Percentiles rank a stretch among this genome's conserved stretches.
These are phyloP conservation scores for Colletotrichum filicis DNA, from an alignment of 2,329 filamentous ascomycete genomes.

Conservation along the genomic window DNA sequence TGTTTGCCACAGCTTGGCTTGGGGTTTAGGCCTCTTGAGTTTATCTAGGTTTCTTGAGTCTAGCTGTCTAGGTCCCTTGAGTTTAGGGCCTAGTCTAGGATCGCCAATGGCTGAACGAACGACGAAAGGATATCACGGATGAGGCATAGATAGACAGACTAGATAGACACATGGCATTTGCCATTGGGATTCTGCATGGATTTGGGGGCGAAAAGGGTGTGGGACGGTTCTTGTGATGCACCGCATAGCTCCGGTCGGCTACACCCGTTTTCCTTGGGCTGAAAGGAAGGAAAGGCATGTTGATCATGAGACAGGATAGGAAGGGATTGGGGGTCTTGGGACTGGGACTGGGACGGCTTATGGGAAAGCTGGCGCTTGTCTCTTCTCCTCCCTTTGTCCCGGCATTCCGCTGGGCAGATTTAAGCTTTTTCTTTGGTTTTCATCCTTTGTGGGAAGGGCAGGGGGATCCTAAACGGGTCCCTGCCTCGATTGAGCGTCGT, in stretches of 20 bases:
- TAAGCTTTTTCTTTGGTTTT: neutral
- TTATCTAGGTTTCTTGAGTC: neutral
- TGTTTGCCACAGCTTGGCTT: neutral
- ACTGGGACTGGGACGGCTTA: neutral
- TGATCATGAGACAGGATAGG: neutral
- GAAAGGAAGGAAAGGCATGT: neutral
- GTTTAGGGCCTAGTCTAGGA: neutral
- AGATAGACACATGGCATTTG: neutral
- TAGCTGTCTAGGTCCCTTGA: too few species aligned
- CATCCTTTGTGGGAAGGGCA: neutral
- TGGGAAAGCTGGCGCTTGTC: neutral
- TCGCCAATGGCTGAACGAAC: neutral
- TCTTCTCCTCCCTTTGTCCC: neutral
- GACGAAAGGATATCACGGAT: neutral
- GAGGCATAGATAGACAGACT: neutral
- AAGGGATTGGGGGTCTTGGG: neutral
- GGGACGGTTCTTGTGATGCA: neutral
- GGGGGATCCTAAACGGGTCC: neutral
- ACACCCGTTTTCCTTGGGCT: neutral
- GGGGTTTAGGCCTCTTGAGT: too few species aligned
- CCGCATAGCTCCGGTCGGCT: neutral
- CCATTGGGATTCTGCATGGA: neutral
- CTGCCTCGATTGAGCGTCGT: neutral
- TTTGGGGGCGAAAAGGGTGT: neutral
- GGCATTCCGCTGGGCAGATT: neutral